Evolutionary conservation across 441 rosid genomes (phyloP).

Genomic region (Syzygium syzygioides): DNA sequence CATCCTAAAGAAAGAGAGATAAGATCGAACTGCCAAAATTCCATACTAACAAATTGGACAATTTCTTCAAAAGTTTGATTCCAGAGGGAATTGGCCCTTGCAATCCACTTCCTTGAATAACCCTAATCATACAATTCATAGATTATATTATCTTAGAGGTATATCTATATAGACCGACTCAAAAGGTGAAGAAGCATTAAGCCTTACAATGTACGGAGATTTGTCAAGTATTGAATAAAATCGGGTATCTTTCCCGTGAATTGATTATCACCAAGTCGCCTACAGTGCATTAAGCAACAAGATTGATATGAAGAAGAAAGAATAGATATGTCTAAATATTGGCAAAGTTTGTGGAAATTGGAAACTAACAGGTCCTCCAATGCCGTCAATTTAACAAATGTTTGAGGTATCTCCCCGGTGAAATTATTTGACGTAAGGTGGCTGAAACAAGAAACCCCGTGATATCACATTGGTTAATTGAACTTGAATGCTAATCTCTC

Average conservation of each 20-base stretch:
- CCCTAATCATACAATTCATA: background rate
- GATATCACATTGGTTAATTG: background rate
- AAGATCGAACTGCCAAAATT: background rate
- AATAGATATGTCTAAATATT: background rate
- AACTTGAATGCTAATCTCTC: background rate
- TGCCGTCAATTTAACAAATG: background rate
- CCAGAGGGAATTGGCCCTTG: slow-evolving; percentile 5
- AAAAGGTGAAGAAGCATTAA: background rate
- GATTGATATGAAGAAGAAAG: background rate
- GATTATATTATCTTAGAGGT: no score
- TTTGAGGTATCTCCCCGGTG: background rate
- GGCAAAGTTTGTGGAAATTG: background rate
- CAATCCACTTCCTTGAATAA: slow-evolving; percentile 12
- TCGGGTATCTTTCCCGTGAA: background rate
- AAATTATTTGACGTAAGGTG: background rate
- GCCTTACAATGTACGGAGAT: background rate
- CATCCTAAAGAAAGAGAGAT: background rate
- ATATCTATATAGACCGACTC: background rate
- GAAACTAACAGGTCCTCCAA: background rate
- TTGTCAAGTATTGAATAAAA: slow-evolving; percentile 2
- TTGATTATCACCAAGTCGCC: background rate
- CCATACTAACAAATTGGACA: background rate
- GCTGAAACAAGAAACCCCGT: background rate
- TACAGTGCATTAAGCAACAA: background rate
- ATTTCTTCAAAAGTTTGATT: background rate